Conservation (phyloP, 202 grass and related monocot genomes). For the Zizania palustris region DNA sequence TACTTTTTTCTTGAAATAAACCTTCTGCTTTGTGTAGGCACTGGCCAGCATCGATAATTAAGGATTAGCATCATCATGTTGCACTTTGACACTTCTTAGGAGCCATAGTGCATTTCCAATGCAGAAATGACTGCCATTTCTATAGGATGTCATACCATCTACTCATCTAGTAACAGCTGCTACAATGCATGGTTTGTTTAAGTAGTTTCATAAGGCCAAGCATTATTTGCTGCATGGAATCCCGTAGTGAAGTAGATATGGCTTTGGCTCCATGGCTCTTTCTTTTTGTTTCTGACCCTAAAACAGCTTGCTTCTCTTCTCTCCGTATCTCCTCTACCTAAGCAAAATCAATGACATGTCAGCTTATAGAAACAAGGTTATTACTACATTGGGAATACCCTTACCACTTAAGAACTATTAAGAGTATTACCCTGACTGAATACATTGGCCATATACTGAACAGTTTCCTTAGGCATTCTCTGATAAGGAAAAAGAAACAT, state of each 20-base stretch:
- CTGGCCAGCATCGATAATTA: background rate
- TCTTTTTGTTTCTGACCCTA: background rate
- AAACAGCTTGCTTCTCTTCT: background rate
- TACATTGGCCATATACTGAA: background rate
- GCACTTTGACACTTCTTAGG: constrained; percentile 24
- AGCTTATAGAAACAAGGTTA: background rate
- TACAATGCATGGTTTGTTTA: background rate
- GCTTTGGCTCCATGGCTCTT: background rate
- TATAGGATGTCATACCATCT: background rate
- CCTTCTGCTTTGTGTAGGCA: constrained; percentile 29
- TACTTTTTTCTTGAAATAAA: constrained; percentile 28
- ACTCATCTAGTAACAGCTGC: background rate
- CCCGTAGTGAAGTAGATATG: background rate
- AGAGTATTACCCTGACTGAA: background rate
- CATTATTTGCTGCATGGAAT: background rate
- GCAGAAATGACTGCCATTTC: background rate
- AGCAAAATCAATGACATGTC: background rate
- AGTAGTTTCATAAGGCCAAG: too few relatives aligned
- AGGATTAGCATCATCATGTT: constrained; percentile 11
- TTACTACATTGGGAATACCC: background rate
- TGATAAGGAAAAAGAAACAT: background rate
- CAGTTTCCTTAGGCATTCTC: background rate
- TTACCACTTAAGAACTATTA: constrained; percentile 8
- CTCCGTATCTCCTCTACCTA: background rate
- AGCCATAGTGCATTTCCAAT: background rate